A percentile compares a stretch with the other conserved stretches of the same genome.
These are phyloP conservation scores for Annona squamosa DNA, from an alignment of 164 flowering plant genomes.

Conservation along the genomic window DNA sequence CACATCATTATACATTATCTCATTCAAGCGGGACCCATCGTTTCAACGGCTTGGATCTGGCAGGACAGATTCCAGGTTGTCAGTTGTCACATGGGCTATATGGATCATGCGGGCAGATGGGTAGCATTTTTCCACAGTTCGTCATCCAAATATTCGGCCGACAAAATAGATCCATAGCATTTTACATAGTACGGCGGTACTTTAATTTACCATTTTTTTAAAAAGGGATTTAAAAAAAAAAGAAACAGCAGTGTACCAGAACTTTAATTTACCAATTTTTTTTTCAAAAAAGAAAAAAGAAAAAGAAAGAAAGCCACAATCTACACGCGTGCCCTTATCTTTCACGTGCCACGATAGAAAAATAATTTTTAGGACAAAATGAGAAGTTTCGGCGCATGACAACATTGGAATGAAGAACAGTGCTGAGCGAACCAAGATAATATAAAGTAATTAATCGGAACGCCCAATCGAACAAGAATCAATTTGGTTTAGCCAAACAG, in stretches of 20 bases:
- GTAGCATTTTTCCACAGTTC: background rate
- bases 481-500: background rate
- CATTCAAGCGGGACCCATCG: background rate
- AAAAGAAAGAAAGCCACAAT: background rate
- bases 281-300: no score
- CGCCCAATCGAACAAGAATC: background rate
- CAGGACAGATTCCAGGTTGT: background rate
- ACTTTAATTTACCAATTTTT: background rate
- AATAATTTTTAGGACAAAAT: no score
- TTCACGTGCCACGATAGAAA: background rate
- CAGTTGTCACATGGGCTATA: background rate
- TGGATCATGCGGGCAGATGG: background rate
- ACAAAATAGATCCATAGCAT: background rate
- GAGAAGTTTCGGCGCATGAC: background rate
- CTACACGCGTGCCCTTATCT: background rate
- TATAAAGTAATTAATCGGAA: no score
- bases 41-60: background rate
- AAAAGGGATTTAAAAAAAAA: no score
- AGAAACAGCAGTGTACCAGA: no score
- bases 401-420: background rate
- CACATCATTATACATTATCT: no score
- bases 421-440: background rate
- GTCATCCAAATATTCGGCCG: background rate
- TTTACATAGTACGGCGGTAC: background rate
- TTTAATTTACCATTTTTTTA: no score